These are phyloP conservation scores for Fusarium armeniacum DNA, from an alignment of 2,329 filamentous ascomycete species.

Conservation along the genomic window DNA sequence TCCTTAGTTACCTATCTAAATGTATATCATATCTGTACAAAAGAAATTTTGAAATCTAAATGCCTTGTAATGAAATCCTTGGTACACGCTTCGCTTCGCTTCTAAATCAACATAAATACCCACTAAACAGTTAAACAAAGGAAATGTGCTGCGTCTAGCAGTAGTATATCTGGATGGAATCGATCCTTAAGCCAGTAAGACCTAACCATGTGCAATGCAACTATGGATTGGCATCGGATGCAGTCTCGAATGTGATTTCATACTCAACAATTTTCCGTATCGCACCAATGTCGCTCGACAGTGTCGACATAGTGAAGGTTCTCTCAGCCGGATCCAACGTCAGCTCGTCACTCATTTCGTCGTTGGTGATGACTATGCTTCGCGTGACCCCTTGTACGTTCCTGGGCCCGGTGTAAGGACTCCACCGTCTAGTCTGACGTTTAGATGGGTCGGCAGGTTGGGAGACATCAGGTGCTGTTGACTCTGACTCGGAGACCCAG, in stretches of 20 bases:
- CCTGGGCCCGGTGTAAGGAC: slow-evolving; percentile 52
- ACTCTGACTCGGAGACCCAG: slow-evolving; percentile 48
- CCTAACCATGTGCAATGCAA: neutral
- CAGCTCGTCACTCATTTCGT: slow-evolving; percentile 55
- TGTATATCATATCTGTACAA: slow-evolving; percentile 45
- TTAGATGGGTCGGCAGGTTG: slow-evolving; percentile 13
- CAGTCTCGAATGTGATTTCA: slow-evolving; percentile 53
- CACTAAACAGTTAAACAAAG: slow-evolving; percentile 4
- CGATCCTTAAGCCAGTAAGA: neutral
- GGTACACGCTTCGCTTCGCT: neutral
- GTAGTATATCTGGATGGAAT: neutral
- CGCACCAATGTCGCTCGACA: slow-evolving; percentile 39
- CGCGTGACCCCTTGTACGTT: slow-evolving; percentile 49
- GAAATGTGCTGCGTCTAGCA: neutral
- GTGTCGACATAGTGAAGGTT: slow-evolving; percentile 17
- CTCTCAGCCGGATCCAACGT: slow-evolving; percentile 50
- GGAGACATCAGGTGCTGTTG: slow-evolving; percentile 13
- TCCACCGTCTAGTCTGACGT: slow-evolving; percentile 49
- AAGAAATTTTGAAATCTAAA: slow-evolving; percentile 9
- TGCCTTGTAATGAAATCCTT: neutral
- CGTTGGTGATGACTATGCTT: slow-evolving; percentile 48
- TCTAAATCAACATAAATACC: neutral
- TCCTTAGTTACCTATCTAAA: slow-evolving; percentile 2
- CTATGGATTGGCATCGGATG: slow-evolving; percentile 20
- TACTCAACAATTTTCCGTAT: slow-evolving; percentile 57